Evolutionary conservation across 2,329 filamentous ascomycete species (phyloP), one percentile per base, ranked within the genome.

Genomic region (Beauveria sp.): DNA sequence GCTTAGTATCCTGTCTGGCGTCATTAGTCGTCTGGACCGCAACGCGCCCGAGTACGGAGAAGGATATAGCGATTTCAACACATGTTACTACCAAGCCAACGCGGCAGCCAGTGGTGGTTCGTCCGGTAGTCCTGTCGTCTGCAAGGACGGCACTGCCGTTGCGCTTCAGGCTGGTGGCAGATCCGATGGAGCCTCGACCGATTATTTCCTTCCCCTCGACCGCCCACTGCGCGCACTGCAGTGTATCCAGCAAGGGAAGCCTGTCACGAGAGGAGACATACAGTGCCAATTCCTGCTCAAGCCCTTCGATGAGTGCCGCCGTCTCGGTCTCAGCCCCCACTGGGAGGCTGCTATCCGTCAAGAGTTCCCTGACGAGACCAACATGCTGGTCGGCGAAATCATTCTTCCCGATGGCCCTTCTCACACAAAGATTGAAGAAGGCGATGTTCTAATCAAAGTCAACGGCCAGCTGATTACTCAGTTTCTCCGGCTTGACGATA

Each of bases 11-110:
- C 79, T 99, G 63, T 98, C 95, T 6, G 95, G 95, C 69, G 93
- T 99, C 61, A 99, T 99, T 73, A 96, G 92, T 76, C 88, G 95
- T 69, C 80, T 99, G 63, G 95, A 99, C 71, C 86, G 95, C 67
- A 99, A 99, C 75, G 96, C 96, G 1, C 95, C 95, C 18, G 95
- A 99, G 71, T 98, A 99, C 69, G 93, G 93, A 61, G 95, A 98
- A 66, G 95, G 95, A 31, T 99, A 99, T 75, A 95, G 93, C 74
- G 95, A 99, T 73, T 99, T 99, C 84, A 99, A 89, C 73, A 88
- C 84, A 55, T 88, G 96, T 73, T 99, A 99, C 80, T 98, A 98
- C 69, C 95, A 99, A 77, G 95, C 96, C 66, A 96, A 96, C 16
- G 96, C 95, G 3, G 93, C 95, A 5, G 96, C 95, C 3, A 98